A percentile compares a stretch with the other conserved stretches of the same genome.
phyloP scores from a whole-genome alignment of 2,329 filamentous ascomycete genomes.

The Claviceps spartinae region DNA sequence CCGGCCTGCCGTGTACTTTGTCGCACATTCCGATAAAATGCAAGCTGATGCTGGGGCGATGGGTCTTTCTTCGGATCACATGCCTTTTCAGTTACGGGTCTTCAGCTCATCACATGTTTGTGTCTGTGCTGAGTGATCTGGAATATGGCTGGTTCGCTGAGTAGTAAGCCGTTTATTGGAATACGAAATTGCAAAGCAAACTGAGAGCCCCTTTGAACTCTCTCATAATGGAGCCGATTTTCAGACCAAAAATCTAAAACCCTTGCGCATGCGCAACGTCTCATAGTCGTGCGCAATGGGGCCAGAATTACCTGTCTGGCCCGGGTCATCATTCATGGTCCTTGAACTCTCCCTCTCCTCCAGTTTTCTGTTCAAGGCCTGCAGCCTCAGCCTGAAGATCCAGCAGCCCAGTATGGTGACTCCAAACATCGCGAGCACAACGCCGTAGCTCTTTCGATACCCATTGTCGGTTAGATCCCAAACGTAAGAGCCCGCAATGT shows the following conservation, averaged over 20 bases:
- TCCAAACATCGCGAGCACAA: constrained; percentile 52
- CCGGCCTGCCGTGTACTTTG: no score
- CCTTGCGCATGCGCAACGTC: constrained; percentile 4
- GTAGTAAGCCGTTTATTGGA: no score
- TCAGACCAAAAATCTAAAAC: constrained; percentile 4
- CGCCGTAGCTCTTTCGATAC: constrained; percentile 50
- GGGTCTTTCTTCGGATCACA: no score
- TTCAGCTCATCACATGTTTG: no score
- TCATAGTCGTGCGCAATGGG: background rate
- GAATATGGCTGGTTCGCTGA: no score
- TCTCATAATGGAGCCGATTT: constrained; percentile 7
- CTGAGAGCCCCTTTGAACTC: no score
- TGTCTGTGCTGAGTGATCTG: no score
- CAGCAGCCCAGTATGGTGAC: constrained; percentile 40
- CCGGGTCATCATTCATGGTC: background rate
- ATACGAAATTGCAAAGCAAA: no score
- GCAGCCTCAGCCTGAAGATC: constrained; percentile 32
- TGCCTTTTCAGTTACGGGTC: no score
- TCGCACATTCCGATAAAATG: no score
- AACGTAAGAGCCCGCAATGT: constrained; percentile 48
- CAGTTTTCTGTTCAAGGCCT: constrained; percentile 32
- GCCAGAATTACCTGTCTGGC: background rate
- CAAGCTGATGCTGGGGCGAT: no score
- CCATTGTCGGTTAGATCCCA: constrained; percentile 47
- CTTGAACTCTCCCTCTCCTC: constrained; percentile 23